phyloP scores from a whole-genome alignment of 371 early-diverging fungal species.

The Mucor sp. region DNA sequence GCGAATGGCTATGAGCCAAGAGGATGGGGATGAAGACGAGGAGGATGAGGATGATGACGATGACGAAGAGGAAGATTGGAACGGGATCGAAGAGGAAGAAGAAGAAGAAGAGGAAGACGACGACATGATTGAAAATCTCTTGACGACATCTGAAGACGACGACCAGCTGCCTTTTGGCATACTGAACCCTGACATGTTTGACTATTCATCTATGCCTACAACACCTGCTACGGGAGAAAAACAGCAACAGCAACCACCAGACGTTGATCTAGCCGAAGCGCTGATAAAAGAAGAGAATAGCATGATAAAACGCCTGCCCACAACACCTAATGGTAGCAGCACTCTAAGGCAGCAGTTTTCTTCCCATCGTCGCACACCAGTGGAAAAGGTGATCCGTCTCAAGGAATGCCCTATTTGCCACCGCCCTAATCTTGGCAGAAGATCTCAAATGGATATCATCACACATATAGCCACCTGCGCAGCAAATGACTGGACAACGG shows the following conservation, averaged over 20 bases:
- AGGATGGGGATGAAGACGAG: neutral
- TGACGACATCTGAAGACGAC: slow-evolving; percentile 2
- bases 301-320: neutral
- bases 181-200: neutral
- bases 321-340: neutral
- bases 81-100: neutral
- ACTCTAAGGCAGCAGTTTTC: neutral
- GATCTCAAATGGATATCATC: slow-evolving; percentile 71
- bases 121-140: too few relatives aligned
- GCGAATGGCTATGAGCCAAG: neutral
- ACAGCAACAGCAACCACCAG: neutral
- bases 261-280: slow-evolving; percentile 11
- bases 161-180: neutral
- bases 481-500: slow-evolving; percentile 60
- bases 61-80: neutral
- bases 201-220: neutral
- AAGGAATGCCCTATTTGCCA: slow-evolving; percentile 76
- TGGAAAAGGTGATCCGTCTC: slow-evolving; percentile 68
- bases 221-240: neutral
- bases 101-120: slow-evolving; percentile 1
- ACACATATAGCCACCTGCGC: slow-evolving; percentile 78
- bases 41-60: neutral
- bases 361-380: neutral
- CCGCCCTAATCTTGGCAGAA: slow-evolving; percentile 53
- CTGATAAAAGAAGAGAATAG: slow-evolving; percentile 14